Percentiles rank a stretch among this genome's conserved stretches.
Evolutionary conservation across 768 basidiomycete genomes (phyloP).

Genomic region (Pleurotus ostreatus): DNA sequence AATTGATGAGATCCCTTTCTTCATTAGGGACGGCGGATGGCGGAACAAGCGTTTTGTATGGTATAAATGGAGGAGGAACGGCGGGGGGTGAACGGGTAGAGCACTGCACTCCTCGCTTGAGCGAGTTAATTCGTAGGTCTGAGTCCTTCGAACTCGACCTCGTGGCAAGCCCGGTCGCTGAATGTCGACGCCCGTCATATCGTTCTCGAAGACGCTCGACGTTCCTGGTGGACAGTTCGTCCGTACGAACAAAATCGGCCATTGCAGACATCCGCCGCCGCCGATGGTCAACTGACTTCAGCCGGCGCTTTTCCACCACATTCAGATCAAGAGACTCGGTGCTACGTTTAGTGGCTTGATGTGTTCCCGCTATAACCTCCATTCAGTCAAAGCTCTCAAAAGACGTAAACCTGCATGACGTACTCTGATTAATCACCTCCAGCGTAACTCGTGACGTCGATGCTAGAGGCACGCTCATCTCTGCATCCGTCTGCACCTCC

Average conservation of each 20-base stretch:
- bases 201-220: neutral
- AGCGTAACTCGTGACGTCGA: neutral
- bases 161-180: neutral
- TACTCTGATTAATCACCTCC: neutral
- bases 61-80: neutral
- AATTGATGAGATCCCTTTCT: neutral
- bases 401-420: neutral
- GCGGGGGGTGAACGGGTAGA: neutral
- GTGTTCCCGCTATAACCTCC: neutral
- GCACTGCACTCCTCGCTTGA: neutral
- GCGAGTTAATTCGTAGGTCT: neutral
- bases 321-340: neutral
- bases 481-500: neutral
- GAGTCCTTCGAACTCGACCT: neutral
- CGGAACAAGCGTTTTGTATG: neutral
- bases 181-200: neutral
- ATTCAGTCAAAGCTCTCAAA: neutral
- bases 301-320: neutral
- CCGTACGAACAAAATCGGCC: neutral
- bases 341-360: neutral
- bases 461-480: neutral
- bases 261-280: neutral
- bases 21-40: neutral
- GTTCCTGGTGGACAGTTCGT: neutral
- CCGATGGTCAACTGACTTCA: conserved; percentile 1